Base-by-base conservation (phyloP, 345 rosid species). In the Psidium guajava region DNA sequence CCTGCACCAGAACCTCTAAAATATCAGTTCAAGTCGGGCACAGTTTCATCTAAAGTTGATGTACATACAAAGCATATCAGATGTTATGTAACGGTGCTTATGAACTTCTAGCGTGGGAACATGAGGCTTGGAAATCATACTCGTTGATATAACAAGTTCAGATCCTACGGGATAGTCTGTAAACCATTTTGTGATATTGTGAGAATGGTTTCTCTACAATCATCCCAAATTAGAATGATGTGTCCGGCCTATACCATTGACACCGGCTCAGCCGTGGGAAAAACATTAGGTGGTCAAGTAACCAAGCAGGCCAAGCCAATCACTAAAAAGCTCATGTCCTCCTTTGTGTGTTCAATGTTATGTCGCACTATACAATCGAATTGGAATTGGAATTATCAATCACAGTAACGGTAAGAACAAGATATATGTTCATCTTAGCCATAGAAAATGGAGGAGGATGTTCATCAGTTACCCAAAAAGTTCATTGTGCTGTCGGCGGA, bases 401-500 rank as follows among this genome's bases (percentile, higher is more conserved):
- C 44, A 64, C 44, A 3, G 44, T 16, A 28, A 64, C 36, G 11
- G 42, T 32, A 64, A 64, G 44, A 64, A 64, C 18, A 64, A 32
- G 44, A 32, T 16, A 64, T 28, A 64, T 64, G 44, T 32, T 32
- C 75, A 32, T 64, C 75, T 64, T 64, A 64, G 75, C 75, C 75
- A 64, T 44, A 32, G 44, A 22, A 32, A 83, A 54, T n/a, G 77
- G 49, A 73, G 82, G 52, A 32, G 42, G 54, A 50, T 49, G 8
- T 81, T 50, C 32, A 95, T 94, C 16, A 69, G 11, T 44, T 64
- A 86, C 87, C 87, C 57, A 5, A 25, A 53, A 56, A 83, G 55
- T 69, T 42, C 50, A 25, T 21, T 15, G 53, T 86, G 87, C 27
- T 82, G 36, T 15, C 21, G 82, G n/a, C 87, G 87, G 44, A 86